phyloP scores from a whole-genome alignment of 352 stramenopile species.

The Globisporangium canariense region DNA sequence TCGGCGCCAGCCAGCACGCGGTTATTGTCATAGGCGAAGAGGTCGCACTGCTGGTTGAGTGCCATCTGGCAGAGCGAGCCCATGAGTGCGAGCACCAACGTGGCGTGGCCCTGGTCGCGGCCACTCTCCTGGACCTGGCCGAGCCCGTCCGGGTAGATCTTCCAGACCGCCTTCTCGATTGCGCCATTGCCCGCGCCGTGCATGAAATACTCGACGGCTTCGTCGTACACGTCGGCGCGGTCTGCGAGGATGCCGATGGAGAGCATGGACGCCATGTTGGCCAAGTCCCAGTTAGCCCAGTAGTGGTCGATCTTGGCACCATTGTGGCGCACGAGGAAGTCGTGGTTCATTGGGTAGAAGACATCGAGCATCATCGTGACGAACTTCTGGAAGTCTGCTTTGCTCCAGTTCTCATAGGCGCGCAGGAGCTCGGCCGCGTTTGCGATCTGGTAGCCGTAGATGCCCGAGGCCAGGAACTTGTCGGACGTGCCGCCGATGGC shows the following conservation, averaged over 20 bases:
- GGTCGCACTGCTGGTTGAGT: constrained; percentile 18
- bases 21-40: constrained; percentile 22
- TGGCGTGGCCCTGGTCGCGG: constrained; percentile 21
- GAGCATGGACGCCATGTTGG: constrained; percentile 23
- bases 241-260: constrained; percentile 20
- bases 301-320: constrained; percentile 24
- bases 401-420: constrained; percentile 12
- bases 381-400: constrained; percentile 12
- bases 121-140: constrained; percentile 23
- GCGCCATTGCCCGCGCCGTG: constrained; percentile 18
- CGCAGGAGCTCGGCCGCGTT: constrained; percentile 23
- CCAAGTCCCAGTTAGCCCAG: constrained; percentile 24
- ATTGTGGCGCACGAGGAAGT: constrained; percentile 23
- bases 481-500: constrained; percentile 16
- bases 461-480: constrained; percentile 19
- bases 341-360: constrained; percentile 25
- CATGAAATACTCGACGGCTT: constrained; percentile 20
- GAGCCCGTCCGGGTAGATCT: constrained; percentile 15
- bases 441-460: constrained; percentile 24
- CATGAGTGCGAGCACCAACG: constrained; percentile 16
- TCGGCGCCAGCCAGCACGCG: constrained; percentile 19
- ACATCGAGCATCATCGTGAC: constrained; percentile 17
- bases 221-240: constrained; percentile 17
- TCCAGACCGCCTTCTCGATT: constrained; percentile 18
- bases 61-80: constrained; percentile 21